Conservation (phyloP, 495 filamentous ascomycete species). For the Glutinoglossum americanum region DNA sequence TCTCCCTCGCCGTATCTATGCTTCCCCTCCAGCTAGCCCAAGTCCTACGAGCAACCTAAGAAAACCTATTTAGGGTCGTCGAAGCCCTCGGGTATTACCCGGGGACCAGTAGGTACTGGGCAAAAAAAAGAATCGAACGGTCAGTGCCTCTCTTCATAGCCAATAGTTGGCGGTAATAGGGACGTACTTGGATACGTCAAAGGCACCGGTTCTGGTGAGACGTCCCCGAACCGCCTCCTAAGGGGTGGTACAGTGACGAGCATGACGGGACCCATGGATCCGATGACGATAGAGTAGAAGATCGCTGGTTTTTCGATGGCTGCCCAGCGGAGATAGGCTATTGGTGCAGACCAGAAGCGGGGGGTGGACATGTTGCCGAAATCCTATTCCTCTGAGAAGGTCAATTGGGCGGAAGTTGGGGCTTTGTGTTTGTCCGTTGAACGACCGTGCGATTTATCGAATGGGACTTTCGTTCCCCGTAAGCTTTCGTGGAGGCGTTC, state of each 20-base stretch:
- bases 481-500: neutral
- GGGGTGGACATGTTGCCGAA: conserved; percentile 38
- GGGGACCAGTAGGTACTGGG: conserved; percentile 53
- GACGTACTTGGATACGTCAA: conserved; percentile 82
- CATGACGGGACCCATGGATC: conserved; percentile 43
- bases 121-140: neutral
- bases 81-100: conserved; percentile 50
- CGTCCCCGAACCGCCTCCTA: conserved; percentile 45
- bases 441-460: neutral
- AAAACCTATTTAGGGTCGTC: conserved; percentile 29
- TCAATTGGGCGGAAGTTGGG: no score
- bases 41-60: neutral
- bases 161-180: neutral
- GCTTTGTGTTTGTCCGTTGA: no score
- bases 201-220: conserved; percentile 46
- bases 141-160: conserved; percentile 4
- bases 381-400: neutral
- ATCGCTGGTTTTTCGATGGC: conserved; percentile 68
- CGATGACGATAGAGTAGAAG: conserved; percentile 65
- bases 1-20: neutral
- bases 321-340: conserved; percentile 72
- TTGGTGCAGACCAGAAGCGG: conserved; percentile 59
- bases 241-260: conserved; percentile 48
- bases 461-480: no score
- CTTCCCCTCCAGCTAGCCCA: neutral